Conservation (phyloP, 305 asterid genomes). For the Withania somnifera region DNA sequence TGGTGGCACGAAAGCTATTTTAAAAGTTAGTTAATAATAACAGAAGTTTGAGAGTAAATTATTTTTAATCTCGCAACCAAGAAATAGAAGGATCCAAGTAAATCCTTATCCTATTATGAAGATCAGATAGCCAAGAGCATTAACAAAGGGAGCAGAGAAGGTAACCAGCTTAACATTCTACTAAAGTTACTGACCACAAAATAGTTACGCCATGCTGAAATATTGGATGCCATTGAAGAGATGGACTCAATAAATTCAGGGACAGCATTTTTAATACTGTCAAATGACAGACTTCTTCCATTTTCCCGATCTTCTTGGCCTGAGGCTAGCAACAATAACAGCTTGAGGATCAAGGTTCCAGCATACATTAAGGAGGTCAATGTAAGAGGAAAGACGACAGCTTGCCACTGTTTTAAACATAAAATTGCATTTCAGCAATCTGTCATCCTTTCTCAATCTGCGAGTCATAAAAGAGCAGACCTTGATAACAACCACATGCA, state of each 20-base stretch:
- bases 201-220: conserved; percentile 81
- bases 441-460: conserved; percentile 56
- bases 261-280: conserved; percentile 22
- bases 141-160: background rate
- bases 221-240: conserved; percentile 29
- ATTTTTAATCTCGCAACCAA: background rate
- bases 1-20: background rate
- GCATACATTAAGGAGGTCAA: conserved; percentile 81
- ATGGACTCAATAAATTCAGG: conserved; percentile 19
- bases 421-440: conserved; percentile 58
- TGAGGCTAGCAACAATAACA: conserved; percentile 30
- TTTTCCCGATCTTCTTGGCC: conserved; percentile 22
- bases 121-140: background rate
- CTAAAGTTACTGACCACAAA: conserved; percentile 60
- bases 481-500: conserved; percentile 20
- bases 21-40: background rate
- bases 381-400: conserved; percentile 56
- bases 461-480: conserved; percentile 26
- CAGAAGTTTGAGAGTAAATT: background rate
- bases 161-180: background rate
- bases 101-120: background rate
- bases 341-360: conserved; percentile 51
- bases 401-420: conserved; percentile 89
- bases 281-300: conserved; percentile 27
- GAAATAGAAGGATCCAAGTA: background rate